Conservation (phyloP, 768 basidiomycete genomes). For the Tremella fuciformis region DNA sequence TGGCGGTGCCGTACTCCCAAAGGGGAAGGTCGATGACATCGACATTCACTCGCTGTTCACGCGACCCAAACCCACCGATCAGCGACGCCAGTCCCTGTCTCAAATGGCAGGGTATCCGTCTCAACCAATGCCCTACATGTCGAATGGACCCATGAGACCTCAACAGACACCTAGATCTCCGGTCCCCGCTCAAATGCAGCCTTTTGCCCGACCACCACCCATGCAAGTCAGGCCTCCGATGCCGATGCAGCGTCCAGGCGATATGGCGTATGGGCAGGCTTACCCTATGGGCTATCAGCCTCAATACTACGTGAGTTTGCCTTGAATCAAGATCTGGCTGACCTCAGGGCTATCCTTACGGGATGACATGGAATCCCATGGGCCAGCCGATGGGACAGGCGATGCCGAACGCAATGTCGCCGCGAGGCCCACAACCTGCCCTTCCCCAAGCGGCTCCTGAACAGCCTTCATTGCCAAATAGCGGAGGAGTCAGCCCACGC, state of each 20-base stretch:
- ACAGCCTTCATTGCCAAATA: constrained; percentile 29
- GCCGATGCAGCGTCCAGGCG: constrained; percentile 4
- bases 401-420: constrained; percentile 20
- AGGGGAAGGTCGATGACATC: constrained; percentile 41
- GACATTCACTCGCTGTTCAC: constrained; percentile 7
- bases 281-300: constrained; percentile 30
- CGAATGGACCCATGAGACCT: neutral
- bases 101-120: neutral
- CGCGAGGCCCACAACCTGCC: constrained; percentile 24
- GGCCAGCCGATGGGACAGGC: neutral
- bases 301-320: constrained; percentile 38
- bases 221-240: constrained; percentile 18
- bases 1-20: neutral
- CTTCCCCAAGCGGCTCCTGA: constrained; percentile 27
- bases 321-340: neutral
- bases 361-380: constrained; percentile 14
- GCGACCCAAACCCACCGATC: constrained; percentile 54
- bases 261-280: neutral
- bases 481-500: constrained; percentile 31
- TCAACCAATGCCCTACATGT: constrained; percentile 5
- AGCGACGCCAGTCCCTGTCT: constrained; percentile 1
- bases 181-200: constrained; percentile 3
- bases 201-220: constrained; percentile 36
- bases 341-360: constrained; percentile 23
- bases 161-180: neutral